Evolutionary conservation across 2,329 filamentous ascomycete species (phyloP).

Genomic region (Dothideomycetidae sp.): DNA sequence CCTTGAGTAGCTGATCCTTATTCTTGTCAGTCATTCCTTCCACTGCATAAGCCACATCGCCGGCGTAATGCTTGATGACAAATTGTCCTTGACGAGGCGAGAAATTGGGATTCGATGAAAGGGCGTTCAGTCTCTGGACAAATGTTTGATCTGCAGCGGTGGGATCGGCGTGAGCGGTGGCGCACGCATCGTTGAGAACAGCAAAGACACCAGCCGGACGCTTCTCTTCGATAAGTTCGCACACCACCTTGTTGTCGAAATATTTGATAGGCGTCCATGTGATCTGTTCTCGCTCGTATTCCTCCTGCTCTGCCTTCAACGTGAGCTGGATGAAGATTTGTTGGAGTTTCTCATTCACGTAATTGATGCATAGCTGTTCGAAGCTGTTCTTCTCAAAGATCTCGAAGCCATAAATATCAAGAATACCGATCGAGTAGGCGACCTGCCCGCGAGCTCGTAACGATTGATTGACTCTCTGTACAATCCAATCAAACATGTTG

Average conservation of each 20-base stretch:
- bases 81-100: constrained; percentile 88
- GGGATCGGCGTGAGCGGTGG: constrained; percentile 93
- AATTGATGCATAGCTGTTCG: constrained; percentile 98
- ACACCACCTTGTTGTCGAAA: constrained; percentile 98
- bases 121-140: constrained; percentile 79
- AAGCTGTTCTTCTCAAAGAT: constrained; percentile 99
- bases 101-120: constrained; percentile 77
- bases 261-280: constrained; percentile 99
- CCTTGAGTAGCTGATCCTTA: constrained; percentile 93
- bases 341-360: constrained; percentile 97
- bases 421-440: constrained; percentile 79
- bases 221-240: constrained; percentile 86
- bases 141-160: constrained; percentile 91
- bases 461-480: constrained; percentile 78
- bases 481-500: constrained; percentile 98
- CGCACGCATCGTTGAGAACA: constrained; percentile 91
- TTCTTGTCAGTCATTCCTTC: constrained; percentile 99
- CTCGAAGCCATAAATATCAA: constrained; percentile 98
- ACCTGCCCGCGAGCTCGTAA: constrained; percentile 63
- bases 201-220: constrained; percentile 87
- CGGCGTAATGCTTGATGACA: constrained; percentile 97
- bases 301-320: constrained; percentile 90
- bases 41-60: constrained; percentile 86
- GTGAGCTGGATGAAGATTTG: constrained; percentile 99
- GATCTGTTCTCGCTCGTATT: constrained; percentile 91